Evolutionary conservation across 805 yeast genomes (phyloP).

Genomic region (Starmerella vitae): DNA sequence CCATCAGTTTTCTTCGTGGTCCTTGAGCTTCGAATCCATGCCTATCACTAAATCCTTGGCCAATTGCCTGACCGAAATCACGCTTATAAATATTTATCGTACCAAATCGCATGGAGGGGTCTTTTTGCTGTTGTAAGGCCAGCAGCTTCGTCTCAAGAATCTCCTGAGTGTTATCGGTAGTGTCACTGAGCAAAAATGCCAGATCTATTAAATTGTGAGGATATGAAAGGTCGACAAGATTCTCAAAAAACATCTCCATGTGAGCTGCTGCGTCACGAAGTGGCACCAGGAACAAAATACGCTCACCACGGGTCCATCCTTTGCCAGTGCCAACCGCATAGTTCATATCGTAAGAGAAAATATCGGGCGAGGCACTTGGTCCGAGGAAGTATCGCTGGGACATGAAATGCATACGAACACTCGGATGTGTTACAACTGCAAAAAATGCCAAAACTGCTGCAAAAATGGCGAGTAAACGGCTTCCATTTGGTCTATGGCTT

Average conservation of each 20-base stretch:
- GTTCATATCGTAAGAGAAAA: constrained; percentile 60
- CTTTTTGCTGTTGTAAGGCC: constrained; percentile 52
- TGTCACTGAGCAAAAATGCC: constrained; percentile 80
- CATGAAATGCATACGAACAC: constrained; percentile 6
- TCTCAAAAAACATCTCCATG: constrained; percentile 76
- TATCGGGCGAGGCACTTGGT: constrained; percentile 25
- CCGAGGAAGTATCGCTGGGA: constrained; percentile 9
- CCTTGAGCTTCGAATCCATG: constrained; percentile 98
- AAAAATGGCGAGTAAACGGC: neutral
- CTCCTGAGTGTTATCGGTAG: constrained; percentile 76
- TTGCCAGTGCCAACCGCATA: constrained; percentile 50
- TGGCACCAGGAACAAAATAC: constrained; percentile 77
- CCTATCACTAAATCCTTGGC: constrained; percentile 87
- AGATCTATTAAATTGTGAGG: constrained; percentile 76
- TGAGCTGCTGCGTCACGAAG: constrained; percentile 85
- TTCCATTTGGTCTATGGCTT: neutral
- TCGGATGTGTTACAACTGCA: constrained; percentile 11
- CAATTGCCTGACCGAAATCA: constrained; percentile 87
- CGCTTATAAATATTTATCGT: constrained; percentile 72
- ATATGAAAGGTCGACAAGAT: constrained; percentile 65
- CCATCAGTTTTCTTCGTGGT: constrained; percentile 91
- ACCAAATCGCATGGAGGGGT: constrained; percentile 52
- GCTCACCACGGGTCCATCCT: constrained; percentile 71
- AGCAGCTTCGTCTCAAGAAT: constrained; percentile 40
- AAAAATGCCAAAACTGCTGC: constrained; percentile 8